Base-by-base conservation (phyloP, 2,329 filamentous ascomycete species). In the Hypoxylon sp. region DNA sequence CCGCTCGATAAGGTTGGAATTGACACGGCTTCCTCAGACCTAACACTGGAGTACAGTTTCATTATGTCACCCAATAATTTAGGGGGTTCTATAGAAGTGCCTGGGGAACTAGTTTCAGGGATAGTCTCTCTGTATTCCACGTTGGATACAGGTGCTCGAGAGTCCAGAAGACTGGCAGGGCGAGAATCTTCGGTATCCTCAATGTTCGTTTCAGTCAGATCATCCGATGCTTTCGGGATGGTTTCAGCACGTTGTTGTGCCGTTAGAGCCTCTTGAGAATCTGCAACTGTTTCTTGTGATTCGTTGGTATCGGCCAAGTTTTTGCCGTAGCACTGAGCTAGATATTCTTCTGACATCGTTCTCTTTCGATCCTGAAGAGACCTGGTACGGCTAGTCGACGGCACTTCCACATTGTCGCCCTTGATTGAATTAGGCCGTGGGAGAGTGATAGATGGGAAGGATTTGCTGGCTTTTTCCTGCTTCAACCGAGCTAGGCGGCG, bases 251-350 rank as follows among this genome's bases (percentile, higher is more conserved):
- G 32, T 30, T 67, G 53, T 10, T 64, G 67, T 43, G 38, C 66
- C n/a, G 41, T 34, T 17, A 50, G 25, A 10, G 34, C 48, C 52
- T 76, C 74, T 53, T 78, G 77, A 3, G 76, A 78, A 55, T 78
- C 76, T 10, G 68, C 74, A 14, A 78, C 74, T 5, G 76, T 78
- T 63, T 77, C 75, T 58, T 78, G 75, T 13, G 76, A 76, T 57
- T 50, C 72, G 43, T 65, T 58, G 10, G 73, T 63, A 68, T 68
- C 67, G 11, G 65, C 68, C 28, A 57, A 59, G 49, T 52, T 36
- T 61, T 70, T 69, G 13, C 55, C 66, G 21, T 68, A 13, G n/a
- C 58, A 59, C 53, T 73, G 72, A 10, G 49, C 59, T 14, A 66
- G 14, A 49, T 69, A 65, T 30, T 63, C 52, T 23, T 74, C 70